Evolutionary conservation across 2,329 filamentous ascomycete species (phyloP).

Genomic region (Trichophyton schoenleinii): DNA sequence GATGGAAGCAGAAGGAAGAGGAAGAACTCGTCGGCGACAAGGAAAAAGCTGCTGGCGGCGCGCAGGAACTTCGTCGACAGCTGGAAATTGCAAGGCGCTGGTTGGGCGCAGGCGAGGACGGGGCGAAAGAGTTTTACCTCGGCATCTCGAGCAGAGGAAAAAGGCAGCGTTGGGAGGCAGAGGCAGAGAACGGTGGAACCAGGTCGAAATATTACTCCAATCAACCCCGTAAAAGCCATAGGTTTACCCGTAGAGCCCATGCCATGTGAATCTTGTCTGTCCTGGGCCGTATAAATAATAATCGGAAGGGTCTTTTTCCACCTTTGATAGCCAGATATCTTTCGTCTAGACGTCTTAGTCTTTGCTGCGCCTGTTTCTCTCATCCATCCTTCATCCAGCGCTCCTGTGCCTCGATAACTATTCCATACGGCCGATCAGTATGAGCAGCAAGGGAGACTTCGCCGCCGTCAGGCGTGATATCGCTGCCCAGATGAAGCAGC

Average conservation of each 20-base stretch:
- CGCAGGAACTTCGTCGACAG: too few species aligned
- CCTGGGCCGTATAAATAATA: neutral
- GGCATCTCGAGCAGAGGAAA: neutral
- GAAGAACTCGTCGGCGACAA: too few species aligned
- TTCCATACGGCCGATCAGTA: constrained; percentile 18
- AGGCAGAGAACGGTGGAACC: neutral
- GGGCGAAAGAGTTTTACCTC: neutral
- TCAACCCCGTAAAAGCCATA: neutral
- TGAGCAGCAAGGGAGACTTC: constrained; percentile 30
- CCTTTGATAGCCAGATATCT: neutral
- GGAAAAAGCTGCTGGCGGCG: too few species aligned
- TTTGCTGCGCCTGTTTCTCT: neutral
- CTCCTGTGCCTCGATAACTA: neutral
- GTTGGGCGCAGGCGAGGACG: too few species aligned
- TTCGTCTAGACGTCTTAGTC: neutral
- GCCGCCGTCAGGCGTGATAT: constrained; percentile 44
- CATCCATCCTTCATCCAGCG: constrained; percentile 2
- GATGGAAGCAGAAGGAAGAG: too few species aligned
- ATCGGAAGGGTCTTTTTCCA: neutral
- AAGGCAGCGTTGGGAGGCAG: neutral
- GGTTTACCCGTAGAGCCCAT: neutral
- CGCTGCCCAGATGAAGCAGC: constrained; percentile 43
- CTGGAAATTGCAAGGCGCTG: too few species aligned
- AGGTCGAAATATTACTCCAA: neutral
- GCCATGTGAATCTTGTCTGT: neutral